Conservation (phyloP, 306 rosid genomes). For the Quercus berberidifolia region DNA sequence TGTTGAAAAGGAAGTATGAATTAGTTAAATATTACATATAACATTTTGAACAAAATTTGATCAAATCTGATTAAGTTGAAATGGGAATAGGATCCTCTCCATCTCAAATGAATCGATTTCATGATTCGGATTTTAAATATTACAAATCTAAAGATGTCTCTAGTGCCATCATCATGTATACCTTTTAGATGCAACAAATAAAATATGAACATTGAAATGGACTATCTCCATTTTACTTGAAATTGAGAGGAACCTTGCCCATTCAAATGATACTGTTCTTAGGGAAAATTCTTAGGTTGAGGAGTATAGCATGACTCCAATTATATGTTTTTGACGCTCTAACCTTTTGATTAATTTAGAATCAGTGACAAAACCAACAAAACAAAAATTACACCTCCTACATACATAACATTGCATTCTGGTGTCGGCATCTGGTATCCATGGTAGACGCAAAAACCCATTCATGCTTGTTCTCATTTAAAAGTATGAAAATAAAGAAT, state of each 20-base stretch:
- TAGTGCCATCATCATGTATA: too few relatives aligned
- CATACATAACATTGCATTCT: neutral
- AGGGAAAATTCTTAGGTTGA: neutral
- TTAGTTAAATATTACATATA: too few relatives aligned
- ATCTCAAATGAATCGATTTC: too few relatives aligned
- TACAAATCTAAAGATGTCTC: too few relatives aligned
- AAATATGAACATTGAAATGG: too few relatives aligned
- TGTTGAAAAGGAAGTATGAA: constrained; percentile 38
- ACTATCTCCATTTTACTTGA: too few relatives aligned
- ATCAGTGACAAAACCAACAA: neutral
- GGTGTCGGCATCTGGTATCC: neutral
- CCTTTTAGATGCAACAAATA: too few relatives aligned
- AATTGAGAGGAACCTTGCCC: too few relatives aligned
- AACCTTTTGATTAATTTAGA: neutral
- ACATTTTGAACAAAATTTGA: too few relatives aligned
- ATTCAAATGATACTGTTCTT: neutral
- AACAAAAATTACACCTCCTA: neutral
- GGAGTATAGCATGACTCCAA: neutral
- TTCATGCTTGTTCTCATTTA: neutral
- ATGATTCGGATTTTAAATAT: too few relatives aligned
- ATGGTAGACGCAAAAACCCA: neutral
- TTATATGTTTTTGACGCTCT: neutral
- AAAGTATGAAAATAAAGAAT: neutral
- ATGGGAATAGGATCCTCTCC: too few relatives aligned
- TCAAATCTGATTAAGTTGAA: too few relatives aligned